Evolutionary conservation across 129 eudicot genomes (phyloP), one percentile per base, ranked within the genome.

Genomic region (Flaveria robusta): DNA sequence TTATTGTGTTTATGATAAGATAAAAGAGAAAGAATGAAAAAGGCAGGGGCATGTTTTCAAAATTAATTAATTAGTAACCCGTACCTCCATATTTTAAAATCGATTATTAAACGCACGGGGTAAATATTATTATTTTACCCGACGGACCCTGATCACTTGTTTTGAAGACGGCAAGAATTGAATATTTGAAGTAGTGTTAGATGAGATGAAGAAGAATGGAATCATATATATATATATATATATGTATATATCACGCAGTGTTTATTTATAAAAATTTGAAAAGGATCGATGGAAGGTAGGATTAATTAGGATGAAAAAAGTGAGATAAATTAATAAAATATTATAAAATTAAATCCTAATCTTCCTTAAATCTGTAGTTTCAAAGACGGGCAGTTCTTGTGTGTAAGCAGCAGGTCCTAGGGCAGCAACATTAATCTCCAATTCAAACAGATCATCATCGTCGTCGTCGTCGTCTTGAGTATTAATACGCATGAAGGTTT

Each of bases 401-500:
- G 74, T 77, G 46, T 84, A 78, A 12, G 77, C 67, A 23, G 81
- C 83, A 46, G 71, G 50, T n/a, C 85, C 88, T 22, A 81, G 75
- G 1, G 78, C 81, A 9, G 81, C 84, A 72, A 83, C 83, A n/a
- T n/a, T n/a, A 56, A 87, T 86, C 62, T 93, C 92, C 22, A 93
- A 84, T 79, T 93, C 98, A 67, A 93, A 93, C 80, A 93, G 83
- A 90, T 93, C 98, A 27, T n/a, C n/a, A n/a, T n/a, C n/a, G n/a
- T n/a, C n/a, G n/a, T 87, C 86, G 42, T 63, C 71, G 13, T 86
- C 92, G 2, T 85, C 83, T 15, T 83, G 87, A 26, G 80, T 66
- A 4, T 80, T 68, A 15, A 74, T 81, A n/a, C n/a, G n/a, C n/a
- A 74, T 31, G 14, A 74, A 81, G 22, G 43, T 78, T 31, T 71